phyloP scores from a whole-genome alignment of 2,329 filamentous ascomycete genomes.

The Calonectria leucothoes region DNA sequence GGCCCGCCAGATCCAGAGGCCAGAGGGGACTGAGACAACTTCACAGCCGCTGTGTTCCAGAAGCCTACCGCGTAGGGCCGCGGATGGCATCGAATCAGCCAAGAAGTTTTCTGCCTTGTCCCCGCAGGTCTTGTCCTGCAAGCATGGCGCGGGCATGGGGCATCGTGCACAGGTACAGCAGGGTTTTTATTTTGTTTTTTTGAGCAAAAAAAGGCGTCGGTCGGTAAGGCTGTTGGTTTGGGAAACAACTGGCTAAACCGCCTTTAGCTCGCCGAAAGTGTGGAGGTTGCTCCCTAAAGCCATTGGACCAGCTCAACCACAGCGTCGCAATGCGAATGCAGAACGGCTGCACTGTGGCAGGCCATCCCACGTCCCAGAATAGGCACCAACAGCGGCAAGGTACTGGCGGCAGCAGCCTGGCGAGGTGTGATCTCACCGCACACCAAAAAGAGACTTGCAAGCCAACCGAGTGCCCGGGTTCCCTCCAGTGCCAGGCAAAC shows the following conservation, averaged over 20 bases:
- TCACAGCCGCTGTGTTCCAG: slow-evolving; percentile 4
- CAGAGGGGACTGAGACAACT: neutral
- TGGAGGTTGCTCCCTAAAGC: neutral
- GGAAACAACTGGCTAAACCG: slow-evolving; percentile 1
- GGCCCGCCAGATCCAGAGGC: neutral
- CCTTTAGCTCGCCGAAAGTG: slow-evolving; percentile 11
- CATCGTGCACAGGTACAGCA: neutral
- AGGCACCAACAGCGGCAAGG: slow-evolving; percentile 14
- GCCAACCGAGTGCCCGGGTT: slow-evolving; percentile 29
- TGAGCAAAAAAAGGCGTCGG: neutral
- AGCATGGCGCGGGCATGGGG: neutral
- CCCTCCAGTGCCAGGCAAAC: slow-evolving; percentile 10
- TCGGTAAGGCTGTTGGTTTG: neutral
- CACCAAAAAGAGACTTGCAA: neutral
- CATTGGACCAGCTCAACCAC: neutral
- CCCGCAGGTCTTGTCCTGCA: neutral
- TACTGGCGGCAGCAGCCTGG: neutral
- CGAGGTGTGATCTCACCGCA: slow-evolving; percentile 10
- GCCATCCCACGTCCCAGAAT: slow-evolving; percentile 13
- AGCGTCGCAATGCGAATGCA: slow-evolving; percentile 8
- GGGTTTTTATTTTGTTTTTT: neutral
- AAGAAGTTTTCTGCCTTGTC: neutral
- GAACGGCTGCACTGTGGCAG: neutral
- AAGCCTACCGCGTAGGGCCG: neutral
- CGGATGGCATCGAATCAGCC: neutral